phyloP scores from a whole-genome alignment of 805 yeast species.

The Wickerhamomyces ciferrii region DNA sequence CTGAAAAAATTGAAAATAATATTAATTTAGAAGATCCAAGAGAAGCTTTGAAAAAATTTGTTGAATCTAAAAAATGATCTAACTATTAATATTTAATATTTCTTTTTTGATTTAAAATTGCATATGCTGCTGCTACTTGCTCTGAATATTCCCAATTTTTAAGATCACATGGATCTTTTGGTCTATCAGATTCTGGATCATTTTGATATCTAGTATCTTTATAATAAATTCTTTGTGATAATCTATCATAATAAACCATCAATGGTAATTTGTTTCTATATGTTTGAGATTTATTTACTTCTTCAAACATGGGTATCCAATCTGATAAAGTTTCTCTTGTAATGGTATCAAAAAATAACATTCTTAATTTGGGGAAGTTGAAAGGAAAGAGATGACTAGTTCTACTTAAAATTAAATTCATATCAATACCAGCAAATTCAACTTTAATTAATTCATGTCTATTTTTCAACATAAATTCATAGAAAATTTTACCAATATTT shows the following conservation, averaged over 20 bases:
- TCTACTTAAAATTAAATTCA: slow-evolving; percentile 11
- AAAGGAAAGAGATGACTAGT: background rate
- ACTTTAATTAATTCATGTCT: slow-evolving; percentile 4
- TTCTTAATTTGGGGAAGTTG: slow-evolving; percentile 14
- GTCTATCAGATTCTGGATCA: background rate
- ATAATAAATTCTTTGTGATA: slow-evolving; percentile 10
- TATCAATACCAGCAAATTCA: slow-evolving; percentile 17
- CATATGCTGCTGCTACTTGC: slow-evolving; percentile 3
- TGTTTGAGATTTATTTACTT: slow-evolving; percentile 5
- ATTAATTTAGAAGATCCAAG: background rate
- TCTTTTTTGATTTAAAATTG: background rate
- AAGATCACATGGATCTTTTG: slow-evolving; percentile 2
- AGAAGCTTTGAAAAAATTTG: background rate
- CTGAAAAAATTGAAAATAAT: background rate
- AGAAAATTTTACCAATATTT: slow-evolving; percentile 2
- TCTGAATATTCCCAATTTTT: slow-evolving; percentile 4
- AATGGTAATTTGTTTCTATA: slow-evolving; percentile 7
- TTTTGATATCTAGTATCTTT: background rate
- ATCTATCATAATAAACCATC: slow-evolving; percentile 14
- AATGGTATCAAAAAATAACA: slow-evolving; percentile 22
- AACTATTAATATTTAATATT: slow-evolving; percentile 2
- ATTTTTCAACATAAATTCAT: slow-evolving; percentile 4
- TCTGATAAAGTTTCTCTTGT: slow-evolving; percentile 10
- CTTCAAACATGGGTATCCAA: slow-evolving; percentile 18
- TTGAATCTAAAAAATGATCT: background rate